Evolutionary conservation across 2,329 filamentous ascomycete genomes (phyloP), one percentile per base, ranked within the genome.

Genomic region (Periconia digitata): DNA sequence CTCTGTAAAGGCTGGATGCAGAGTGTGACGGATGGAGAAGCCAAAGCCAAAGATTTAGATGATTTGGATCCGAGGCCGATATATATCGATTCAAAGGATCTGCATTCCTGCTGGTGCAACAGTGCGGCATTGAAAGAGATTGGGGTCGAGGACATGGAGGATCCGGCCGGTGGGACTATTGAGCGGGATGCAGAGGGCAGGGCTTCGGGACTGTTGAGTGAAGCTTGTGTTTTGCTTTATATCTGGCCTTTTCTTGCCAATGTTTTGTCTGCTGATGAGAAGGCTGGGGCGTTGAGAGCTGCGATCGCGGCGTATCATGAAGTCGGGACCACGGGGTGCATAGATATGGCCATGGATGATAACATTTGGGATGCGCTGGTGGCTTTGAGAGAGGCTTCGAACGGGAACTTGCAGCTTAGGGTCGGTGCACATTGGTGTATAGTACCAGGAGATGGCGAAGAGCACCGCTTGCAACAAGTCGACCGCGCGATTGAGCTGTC

Each of bases 261-360:
- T 15, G 74, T 78, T 3, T 72, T 79, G 1, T 72, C 73, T 6
- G 69, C 79, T 50, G 72, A 75, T 16, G 78, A 82, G 53, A 76
- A 80, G 44, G 63, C 74, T 12, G 69, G 65, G 3, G 75, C 78
- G 1, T 62, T 83, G 21, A 62, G 60, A 39, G 72, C 71, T 0
- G 80, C 79, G 0, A 71, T 83, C 21, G 54, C 67, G 1, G 75
- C 76, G 8, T 83, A 82, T 54, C 75, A 74, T 49, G 67, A 71
- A 1, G 72, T 72, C 1, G 80, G 80, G 3, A 81, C 79, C 56
- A 83, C 81, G 2, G 79, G 80, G 1, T 63, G 80, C 35, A 70
- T 83, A 8, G 80, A 84, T 50, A 82, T 84, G 80, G 80, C 80
- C 3, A 80, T 83, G 78, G 79, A 84, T 54, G 77, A 82, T 45